These are phyloP conservation scores for Gentiana dahurica DNA, from an alignment of 257 asterid genomes.

Conservation along the genomic window DNA sequence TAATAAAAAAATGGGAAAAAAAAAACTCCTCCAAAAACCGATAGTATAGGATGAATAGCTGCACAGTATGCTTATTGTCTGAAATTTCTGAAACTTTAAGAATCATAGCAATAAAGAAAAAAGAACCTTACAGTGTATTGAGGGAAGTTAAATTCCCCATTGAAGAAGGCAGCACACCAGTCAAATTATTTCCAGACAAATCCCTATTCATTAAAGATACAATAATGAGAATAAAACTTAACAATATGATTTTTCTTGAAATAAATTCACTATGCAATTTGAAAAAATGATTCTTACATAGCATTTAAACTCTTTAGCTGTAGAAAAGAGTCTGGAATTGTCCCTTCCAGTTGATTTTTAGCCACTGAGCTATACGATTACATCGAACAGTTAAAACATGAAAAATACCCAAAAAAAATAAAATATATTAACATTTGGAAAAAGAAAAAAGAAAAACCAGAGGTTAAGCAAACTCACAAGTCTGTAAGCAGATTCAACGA, in stretches of 20 bases:
- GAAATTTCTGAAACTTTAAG: neutral
- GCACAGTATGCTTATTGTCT: too few relatives aligned
- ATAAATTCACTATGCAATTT: neutral
- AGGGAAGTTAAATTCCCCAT: conserved; percentile 57
- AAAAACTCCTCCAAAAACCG: too few relatives aligned
- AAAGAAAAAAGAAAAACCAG: neutral
- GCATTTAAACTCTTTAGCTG: conserved; percentile 36
- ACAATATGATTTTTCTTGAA: neutral
- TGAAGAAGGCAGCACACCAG: conserved; percentile 70
- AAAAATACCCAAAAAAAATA: neutral
- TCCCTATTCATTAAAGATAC: conserved; percentile 37
- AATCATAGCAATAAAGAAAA: too few relatives aligned
- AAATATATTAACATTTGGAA: neutral
- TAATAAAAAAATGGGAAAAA: too few relatives aligned
- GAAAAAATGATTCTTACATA: conserved; percentile 31
- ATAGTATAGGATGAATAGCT: too few relatives aligned
- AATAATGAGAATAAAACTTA: neutral
- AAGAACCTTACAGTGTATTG: conserved; percentile 45
- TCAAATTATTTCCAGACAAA: conserved; percentile 64
- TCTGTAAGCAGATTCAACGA: conserved; percentile 43
- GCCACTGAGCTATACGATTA: conserved; percentile 39
- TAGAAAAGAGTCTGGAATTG: conserved; percentile 69
- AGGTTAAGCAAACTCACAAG: conserved; percentile 38
- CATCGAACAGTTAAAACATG: conserved; percentile 9
- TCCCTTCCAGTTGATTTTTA: conserved; percentile 58